Conservation (phyloP, 306 rosid genomes). For the Biancaea sappan region DNA sequence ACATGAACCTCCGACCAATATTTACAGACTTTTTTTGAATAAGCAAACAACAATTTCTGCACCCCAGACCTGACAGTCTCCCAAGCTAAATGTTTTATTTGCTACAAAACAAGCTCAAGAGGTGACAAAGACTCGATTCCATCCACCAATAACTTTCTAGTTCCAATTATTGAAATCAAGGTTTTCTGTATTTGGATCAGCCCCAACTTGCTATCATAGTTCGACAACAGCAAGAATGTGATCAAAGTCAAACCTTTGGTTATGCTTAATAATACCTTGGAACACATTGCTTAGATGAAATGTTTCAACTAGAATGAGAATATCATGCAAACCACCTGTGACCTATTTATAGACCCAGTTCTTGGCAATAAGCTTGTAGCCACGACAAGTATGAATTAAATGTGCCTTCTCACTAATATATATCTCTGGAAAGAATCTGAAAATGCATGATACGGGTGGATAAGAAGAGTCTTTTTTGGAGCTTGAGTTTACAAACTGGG, state of each 20-base stretch:
- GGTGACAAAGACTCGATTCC: constrained; percentile 47
- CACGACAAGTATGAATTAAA: constrained; percentile 71
- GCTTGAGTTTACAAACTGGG: constrained; percentile 8
- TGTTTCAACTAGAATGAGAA: constrained; percentile 76
- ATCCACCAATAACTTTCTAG: constrained; percentile 34
- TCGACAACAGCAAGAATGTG: constrained; percentile 85
- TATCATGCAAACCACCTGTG: constrained; percentile 62
- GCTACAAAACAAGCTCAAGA: constrained; percentile 55
- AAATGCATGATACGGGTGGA: constrained; percentile 27
- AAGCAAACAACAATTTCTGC: constrained; percentile 66
- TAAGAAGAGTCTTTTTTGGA: constrained; percentile 25
- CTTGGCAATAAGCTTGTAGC: constrained; percentile 63
- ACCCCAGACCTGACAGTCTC: constrained; percentile 73
- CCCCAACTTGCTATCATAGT: constrained; percentile 93
- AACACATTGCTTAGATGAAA: constrained; percentile 70
- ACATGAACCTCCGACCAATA: constrained; percentile 84
- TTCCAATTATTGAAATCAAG: constrained; percentile 39
- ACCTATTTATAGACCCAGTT: constrained; percentile 76
- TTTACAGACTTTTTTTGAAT: constrained; percentile 85
- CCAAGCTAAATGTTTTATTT: constrained; percentile 70
- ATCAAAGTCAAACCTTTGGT: constrained; percentile 80
- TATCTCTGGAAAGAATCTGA: constrained; percentile 84
- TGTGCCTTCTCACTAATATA: constrained; percentile 74
- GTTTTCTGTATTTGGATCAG: constrained; percentile 42
- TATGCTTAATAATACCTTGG: constrained; percentile 68